Evolutionary conservation across 805 yeast species (phyloP).

Genomic region (Pichia occidentalis): DNA sequence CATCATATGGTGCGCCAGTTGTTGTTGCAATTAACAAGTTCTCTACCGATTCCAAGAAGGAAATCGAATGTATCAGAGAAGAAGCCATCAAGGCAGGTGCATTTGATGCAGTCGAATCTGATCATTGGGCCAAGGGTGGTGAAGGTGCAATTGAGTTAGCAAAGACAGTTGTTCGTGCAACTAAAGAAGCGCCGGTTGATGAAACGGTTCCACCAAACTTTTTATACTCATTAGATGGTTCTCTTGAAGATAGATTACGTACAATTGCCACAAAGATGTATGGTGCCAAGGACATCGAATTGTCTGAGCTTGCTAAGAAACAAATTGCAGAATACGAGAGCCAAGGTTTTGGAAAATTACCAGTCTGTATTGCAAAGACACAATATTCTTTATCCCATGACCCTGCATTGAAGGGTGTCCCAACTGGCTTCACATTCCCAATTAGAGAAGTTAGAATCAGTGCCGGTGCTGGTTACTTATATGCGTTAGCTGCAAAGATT

Average conservation of each 20-base stretch:
- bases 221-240: constrained; percentile 50
- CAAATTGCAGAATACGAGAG: constrained; percentile 61
- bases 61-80: constrained; percentile 60
- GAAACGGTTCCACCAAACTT: constrained; percentile 32
- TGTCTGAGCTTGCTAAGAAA: constrained; percentile 60
- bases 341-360: constrained; percentile 73
- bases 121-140: constrained; percentile 89
- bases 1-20: constrained; percentile 67
- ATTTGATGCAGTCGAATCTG: constrained; percentile 66
- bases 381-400: constrained; percentile 82
- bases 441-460: constrained; percentile 76
- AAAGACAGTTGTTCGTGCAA: constrained; percentile 58
- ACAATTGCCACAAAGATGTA: constrained; percentile 70
- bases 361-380: constrained; percentile 81
- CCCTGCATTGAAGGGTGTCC: constrained; percentile 77
- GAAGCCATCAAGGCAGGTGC: constrained; percentile 76
- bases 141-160: constrained; percentile 73
- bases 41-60: constrained; percentile 64
- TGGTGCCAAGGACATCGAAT: constrained; percentile 68
- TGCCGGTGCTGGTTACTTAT: constrained; percentile 84
- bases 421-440: constrained; percentile 73
- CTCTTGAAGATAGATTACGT: constrained; percentile 61
- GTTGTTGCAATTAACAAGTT: constrained; percentile 78
- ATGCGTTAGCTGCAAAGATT: constrained; percentile 80
- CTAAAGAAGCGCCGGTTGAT: constrained; percentile 32